Evolutionary conservation across 805 yeast genomes (phyloP).

Genomic region (Nakazawaea anatomiae): DNA sequence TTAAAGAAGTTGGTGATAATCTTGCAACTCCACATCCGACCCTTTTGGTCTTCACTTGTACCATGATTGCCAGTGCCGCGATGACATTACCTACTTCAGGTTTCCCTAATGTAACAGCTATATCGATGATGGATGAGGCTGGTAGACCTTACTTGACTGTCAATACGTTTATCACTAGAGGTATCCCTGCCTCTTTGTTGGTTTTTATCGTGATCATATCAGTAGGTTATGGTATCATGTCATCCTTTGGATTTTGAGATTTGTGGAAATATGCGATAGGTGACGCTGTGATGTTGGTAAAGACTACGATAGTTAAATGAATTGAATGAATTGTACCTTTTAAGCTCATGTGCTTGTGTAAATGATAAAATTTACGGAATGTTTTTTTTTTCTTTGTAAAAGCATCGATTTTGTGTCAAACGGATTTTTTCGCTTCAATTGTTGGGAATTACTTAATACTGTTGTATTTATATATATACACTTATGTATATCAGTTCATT

Average conservation of each 20-base stretch:
- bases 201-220: slow-evolving; percentile 70
- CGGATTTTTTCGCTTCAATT: no score
- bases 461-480: not conserved
- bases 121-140: slow-evolving; percentile 87
- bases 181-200: slow-evolving; percentile 80
- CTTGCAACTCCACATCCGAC: slow-evolving; percentile 80
- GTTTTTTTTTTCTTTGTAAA: slow-evolving; percentile 34
- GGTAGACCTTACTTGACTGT: slow-evolving; percentile 90
- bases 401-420: slow-evolving; percentile 15
- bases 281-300: no score
- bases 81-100: slow-evolving; percentile 98
- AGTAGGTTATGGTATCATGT: slow-evolving; percentile 73
- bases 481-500: no score
- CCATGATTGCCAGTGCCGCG: slow-evolving; percentile 80
- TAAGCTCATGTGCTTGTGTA: no score
- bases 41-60: slow-evolving; percentile 61
- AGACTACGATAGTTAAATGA: no score
- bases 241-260: no score
- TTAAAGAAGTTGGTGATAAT: slow-evolving; percentile 80
- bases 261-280: no score
- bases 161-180: slow-evolving; percentile 78
- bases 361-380: not conserved
- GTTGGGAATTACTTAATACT: not conserved
- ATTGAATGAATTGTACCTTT: no score
- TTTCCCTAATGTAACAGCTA: slow-evolving; percentile 96